A percentile compares a stretch with the other conserved stretches of the same genome.
Evolutionary conservation across 1,139 yeast genomes (phyloP).

Genomic region (Nakaseomyces glabratus): DNA sequence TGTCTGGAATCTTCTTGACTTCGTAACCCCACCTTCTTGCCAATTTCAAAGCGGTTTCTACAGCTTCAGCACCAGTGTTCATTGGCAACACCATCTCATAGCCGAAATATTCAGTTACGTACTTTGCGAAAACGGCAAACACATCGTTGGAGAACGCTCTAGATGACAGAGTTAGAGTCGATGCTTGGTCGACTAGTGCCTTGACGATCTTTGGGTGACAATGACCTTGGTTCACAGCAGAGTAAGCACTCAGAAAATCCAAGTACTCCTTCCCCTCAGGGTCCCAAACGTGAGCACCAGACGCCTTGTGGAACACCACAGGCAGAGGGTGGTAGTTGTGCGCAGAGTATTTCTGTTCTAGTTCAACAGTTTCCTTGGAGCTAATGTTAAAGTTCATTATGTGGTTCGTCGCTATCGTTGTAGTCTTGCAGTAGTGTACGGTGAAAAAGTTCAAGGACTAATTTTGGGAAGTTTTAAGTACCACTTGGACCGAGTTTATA

Average conservation of each 20-base stretch:
- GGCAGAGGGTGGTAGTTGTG: conserved; percentile 97
- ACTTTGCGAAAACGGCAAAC: conserved; percentile 82
- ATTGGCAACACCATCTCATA: conserved; percentile 93
- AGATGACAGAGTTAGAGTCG: conserved; percentile 72
- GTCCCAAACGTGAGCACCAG: conserved; percentile 95
- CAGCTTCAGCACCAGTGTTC: conserved; percentile 99
- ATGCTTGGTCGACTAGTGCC: conserved; percentile 85
- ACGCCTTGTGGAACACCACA: conserved; percentile 78
- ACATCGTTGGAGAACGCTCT: conserved; percentile 90
- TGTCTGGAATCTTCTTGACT: conserved; percentile 72
- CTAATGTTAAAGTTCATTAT: conserved; percentile 34
- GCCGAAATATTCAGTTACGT: conserved; percentile 76
- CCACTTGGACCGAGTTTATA: no score
- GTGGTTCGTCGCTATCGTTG: no score
- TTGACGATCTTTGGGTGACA: conserved; percentile 88
- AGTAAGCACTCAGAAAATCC: conserved; percentile 86
- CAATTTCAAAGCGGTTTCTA: conserved; percentile 85
- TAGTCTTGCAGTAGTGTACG: no score
- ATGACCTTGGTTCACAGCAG: conserved; percentile 98
- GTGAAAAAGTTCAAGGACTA: no score
- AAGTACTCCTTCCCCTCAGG: conserved; percentile 87
- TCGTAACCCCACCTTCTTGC: conserved; percentile 97
- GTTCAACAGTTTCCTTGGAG: conserved; percentile 55
- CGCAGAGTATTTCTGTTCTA: conserved; percentile 79
- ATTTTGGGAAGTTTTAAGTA: no score